Evolutionary conservation across 352 stramenopile species (phyloP).

Genomic region (Globisporangium spiculum): DNA sequence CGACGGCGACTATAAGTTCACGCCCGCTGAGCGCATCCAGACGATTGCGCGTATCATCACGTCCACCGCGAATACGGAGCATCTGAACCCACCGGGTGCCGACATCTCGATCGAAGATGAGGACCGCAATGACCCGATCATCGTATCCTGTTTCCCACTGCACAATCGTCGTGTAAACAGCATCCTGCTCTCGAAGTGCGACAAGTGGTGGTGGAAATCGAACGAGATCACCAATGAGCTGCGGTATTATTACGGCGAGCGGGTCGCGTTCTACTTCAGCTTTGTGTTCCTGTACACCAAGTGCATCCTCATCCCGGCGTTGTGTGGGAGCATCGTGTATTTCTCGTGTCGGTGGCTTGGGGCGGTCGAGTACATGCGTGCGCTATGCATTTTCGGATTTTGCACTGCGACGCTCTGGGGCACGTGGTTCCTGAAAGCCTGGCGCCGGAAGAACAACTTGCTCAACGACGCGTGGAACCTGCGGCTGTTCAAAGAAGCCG

Average conservation of each 20-base stretch:
- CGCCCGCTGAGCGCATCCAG: conserved; percentile 77
- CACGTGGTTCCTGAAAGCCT: conserved; percentile 73
- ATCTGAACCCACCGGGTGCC: conserved; percentile 75
- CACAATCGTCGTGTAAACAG: conserved; percentile 79
- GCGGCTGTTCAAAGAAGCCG: conserved; percentile 81
- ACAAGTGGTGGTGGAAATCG: conserved; percentile 71
- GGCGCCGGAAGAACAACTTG: conserved; percentile 74
- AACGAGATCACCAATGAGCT: conserved; percentile 85
- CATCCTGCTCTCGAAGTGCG: conserved; percentile 66
- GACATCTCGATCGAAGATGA: conserved; percentile 77
- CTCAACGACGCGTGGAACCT: conserved; percentile 85
- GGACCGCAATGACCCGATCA: conserved; percentile 72
- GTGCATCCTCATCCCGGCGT: conserved; percentile 59
- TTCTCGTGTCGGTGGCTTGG: conserved; percentile 67
- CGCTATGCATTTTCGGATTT: conserved; percentile 79
- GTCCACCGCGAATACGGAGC: conserved; percentile 60
- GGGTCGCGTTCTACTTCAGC: conserved; percentile 84
- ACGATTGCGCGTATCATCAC: conserved; percentile 87
- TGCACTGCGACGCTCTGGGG: conserved; percentile 74
- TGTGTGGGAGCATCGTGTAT: conserved; percentile 62
- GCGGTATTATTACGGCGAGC: conserved; percentile 81
- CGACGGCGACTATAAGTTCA: conserved; percentile 74
- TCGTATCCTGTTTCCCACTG: conserved; percentile 77
- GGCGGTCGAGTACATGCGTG: conserved; percentile 75
- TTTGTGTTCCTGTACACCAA: conserved; percentile 87